Evolutionary conservation across 768 basidiomycete genomes (phyloP).

Genomic region (Lactifluus echinatus): DNA sequence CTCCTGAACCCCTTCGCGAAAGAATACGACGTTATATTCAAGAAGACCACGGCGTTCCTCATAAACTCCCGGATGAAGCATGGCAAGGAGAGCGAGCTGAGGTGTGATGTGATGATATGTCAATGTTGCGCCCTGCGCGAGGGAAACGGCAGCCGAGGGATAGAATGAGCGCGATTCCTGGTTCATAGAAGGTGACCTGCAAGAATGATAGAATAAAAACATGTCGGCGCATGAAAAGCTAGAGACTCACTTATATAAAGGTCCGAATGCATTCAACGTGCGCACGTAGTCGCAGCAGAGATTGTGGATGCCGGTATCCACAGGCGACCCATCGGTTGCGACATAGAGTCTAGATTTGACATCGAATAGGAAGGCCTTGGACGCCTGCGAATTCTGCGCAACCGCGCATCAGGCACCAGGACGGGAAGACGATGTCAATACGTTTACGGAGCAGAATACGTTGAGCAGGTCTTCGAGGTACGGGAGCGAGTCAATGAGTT

Average conservation of each 20-base stretch:
- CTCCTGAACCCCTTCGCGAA: constrained; percentile 75
- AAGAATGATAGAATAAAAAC: constrained; percentile 5
- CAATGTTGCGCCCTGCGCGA: constrained; percentile 64
- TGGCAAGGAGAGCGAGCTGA: constrained; percentile 59
- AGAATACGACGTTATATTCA: constrained; percentile 83
- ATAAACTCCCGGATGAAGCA: constrained; percentile 65
- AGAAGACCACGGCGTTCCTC: constrained; percentile 66
- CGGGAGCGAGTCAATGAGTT: constrained; percentile 74
- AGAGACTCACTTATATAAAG: constrained; percentile 64
- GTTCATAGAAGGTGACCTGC: constrained; percentile 16
- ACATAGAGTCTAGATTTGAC: constrained; percentile 76
- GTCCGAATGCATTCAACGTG: constrained; percentile 78
- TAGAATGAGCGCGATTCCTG: constrained; percentile 43
- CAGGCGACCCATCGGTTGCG: constrained; percentile 89
- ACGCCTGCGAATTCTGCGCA: constrained; percentile 76
- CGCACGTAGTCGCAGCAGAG: constrained; percentile 87
- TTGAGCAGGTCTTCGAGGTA: constrained; percentile 85
- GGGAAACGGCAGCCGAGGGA: constrained; percentile 57
- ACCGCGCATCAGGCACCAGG: neutral
- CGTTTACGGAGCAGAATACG: constrained; percentile 65
- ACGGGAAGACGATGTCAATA: no score
- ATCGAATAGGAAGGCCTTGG: constrained; percentile 93
- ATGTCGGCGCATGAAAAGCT: neutral
- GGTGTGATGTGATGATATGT: constrained; percentile 77
- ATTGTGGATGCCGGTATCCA: constrained; percentile 81